Evolutionary conservation across 371 early-diverging fungal species (phyloP).

Genomic region (Rhizoclosmatium hyalinum): DNA sequence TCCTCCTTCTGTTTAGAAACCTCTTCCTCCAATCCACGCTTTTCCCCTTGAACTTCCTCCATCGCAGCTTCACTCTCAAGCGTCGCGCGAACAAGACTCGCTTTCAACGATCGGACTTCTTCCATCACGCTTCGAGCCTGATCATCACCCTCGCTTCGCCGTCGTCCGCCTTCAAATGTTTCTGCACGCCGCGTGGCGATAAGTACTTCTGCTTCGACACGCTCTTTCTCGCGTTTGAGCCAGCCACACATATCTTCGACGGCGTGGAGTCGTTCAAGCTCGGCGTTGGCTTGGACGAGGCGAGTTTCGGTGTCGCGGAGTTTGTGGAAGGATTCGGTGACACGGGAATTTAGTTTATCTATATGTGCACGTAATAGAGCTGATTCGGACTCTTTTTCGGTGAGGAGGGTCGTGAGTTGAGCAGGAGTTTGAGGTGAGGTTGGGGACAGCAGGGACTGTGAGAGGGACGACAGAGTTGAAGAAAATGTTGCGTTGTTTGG

Average conservation of each 20-base stretch:
- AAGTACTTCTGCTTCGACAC: not conserved
- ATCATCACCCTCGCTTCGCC: not conserved
- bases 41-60: not conserved
- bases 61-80: not conserved
- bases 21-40: not conserved
- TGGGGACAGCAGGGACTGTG: not conserved
- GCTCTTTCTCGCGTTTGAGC: not conserved
- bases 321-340: not conserved
- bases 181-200: not conserved
- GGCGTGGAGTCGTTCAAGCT: not conserved
- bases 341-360: not conserved
- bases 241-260: not conserved
- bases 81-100: not conserved
- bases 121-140: not conserved
- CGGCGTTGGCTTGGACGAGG: not conserved
- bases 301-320: not conserved
- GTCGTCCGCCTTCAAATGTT: not conserved
- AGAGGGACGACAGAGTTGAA: not conserved
- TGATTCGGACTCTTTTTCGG: not conserved
- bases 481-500: slow-evolving; percentile 1
- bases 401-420: not conserved
- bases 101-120: not conserved
- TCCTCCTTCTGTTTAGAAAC: not conserved
- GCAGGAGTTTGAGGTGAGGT: not conserved
- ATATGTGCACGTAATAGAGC: not conserved